Conservation (phyloP, 73 alveolate species). For the Paramecium octaurelia region DNA sequence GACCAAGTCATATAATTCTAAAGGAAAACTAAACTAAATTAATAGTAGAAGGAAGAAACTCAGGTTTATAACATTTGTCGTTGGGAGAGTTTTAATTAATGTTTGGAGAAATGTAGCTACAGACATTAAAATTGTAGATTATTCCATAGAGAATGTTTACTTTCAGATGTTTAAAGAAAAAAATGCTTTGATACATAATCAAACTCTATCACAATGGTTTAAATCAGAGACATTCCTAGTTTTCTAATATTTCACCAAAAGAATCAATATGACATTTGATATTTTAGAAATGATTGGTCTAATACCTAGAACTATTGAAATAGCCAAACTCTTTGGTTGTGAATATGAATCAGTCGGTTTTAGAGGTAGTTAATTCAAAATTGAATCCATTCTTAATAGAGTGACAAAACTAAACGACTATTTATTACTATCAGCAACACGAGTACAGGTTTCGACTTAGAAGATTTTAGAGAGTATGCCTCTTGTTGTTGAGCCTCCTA, state of each 20-base stretch:
- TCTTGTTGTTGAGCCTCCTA: constrained; percentile 97
- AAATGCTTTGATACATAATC: constrained; percentile 17
- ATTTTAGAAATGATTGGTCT: constrained; percentile 63
- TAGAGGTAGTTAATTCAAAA: constrained; percentile 95
- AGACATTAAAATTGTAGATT: constrained; percentile 29
- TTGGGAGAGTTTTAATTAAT: constrained; percentile 50
- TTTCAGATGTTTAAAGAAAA: constrained; percentile 7
- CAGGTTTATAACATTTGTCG: neutral
- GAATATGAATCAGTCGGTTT: constrained; percentile 91
- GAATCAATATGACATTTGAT: neutral
- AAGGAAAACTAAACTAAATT: neutral
- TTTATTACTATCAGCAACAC: constrained; percentile 86
- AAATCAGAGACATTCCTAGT: neutral
- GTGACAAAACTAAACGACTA: constrained; percentile 79
- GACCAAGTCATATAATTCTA: neutral
- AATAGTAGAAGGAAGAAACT: neutral
- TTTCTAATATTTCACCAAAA: constrained; percentile 7
- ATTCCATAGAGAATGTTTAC: constrained; percentile 42
- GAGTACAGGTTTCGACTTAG: constrained; percentile 69
- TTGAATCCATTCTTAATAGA: constrained; percentile 90
- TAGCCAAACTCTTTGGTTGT: constrained; percentile 94
- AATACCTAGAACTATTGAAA: constrained; percentile 78
- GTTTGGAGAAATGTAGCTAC: constrained; percentile 47
- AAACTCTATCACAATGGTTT: constrained; percentile 16
- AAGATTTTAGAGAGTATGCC: constrained; percentile 91